These are phyloP conservation scores for Dryas integrifolia DNA, from an alignment of 331 rosid genomes.

Conservation along the genomic window DNA sequence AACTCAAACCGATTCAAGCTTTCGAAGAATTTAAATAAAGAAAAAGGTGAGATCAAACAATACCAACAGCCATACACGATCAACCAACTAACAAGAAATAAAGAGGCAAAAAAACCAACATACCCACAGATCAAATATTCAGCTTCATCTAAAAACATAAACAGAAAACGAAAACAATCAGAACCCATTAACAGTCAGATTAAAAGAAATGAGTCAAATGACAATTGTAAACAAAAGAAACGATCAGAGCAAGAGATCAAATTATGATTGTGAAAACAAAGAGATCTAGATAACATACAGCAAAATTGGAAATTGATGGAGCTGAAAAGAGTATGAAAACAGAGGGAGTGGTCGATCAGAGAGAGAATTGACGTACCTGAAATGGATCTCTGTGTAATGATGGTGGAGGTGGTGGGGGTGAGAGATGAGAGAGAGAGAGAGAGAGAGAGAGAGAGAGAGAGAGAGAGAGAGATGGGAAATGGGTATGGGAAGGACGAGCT, in stretches of 20 bases:
- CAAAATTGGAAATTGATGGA: constrained; percentile 19
- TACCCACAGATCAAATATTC: constrained; percentile 13
- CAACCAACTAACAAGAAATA: constrained; percentile 19
- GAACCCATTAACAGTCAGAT: constrained; percentile 38
- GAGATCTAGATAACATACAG: constrained; percentile 27
- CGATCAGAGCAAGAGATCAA: constrained; percentile 29
- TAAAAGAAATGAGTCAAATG: constrained; percentile 5
- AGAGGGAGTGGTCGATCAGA: constrained; percentile 14
- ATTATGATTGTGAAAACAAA: neutral
- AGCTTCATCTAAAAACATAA: neutral
- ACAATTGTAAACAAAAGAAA: constrained; percentile 9
- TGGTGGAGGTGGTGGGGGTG: constrained; percentile 34
- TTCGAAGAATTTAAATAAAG: constrained; percentile 21
- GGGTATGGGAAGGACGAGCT: constrained; percentile 48
- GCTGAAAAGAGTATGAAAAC: constrained; percentile 11
- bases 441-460: constrained; percentile 26
- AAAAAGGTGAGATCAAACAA: constrained; percentile 28
- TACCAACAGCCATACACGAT: constrained; percentile 1
- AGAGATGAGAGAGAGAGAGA: constrained; percentile 11
- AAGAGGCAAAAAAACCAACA: neutral
- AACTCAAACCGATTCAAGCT: constrained; percentile 25
- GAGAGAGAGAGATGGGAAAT: constrained; percentile 22
- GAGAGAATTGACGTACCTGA: constrained; percentile 46
- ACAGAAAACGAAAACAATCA: constrained; percentile 11
- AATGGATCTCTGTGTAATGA: constrained; percentile 38